Percentiles rank a stretch among this genome's conserved stretches.
Conservation (phyloP, 2,329 filamentous ascomycete species). For the Xylaria sp. region DNA sequence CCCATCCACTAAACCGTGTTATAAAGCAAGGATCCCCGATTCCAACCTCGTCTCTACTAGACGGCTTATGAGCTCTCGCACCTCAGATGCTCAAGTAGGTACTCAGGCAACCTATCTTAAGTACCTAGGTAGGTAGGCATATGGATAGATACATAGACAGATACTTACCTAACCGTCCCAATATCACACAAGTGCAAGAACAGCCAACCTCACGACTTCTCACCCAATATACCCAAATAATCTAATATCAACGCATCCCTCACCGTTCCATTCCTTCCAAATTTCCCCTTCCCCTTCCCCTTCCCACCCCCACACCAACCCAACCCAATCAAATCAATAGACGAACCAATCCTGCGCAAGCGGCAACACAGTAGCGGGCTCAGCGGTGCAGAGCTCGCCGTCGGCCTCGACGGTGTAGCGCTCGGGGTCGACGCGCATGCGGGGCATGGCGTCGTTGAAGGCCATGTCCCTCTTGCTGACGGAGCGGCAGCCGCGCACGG, state of each 20-base stretch:
- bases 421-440: conserved; percentile 93
- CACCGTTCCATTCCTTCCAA: background rate
- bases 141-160: background rate
- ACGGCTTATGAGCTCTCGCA: background rate
- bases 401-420: conserved; percentile 89
- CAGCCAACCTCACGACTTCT: background rate
- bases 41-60: background rate
- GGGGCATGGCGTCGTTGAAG: conserved; percentile 83
- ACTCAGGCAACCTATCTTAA: background rate
- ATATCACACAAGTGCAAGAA: background rate
- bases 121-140: no score
- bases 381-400: conserved; percentile 76
- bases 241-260: background rate
- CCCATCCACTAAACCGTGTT: background rate
- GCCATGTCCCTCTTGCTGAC: conserved; percentile 91
- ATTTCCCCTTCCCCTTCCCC: background rate
- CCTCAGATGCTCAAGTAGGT: background rate
- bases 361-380: conserved; percentile 76
- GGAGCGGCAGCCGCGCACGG: conserved; percentile 78
- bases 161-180: no score
- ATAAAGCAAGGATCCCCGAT: background rate
- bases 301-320: background rate
- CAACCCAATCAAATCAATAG: conserved; percentile 59
- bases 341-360: conserved; percentile 82
- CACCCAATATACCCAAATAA: background rate